Evolutionary conservation across 106 monocot species (phyloP), one percentile per base, ranked within the genome.

Genomic region (Platanthera zijinensis): DNA sequence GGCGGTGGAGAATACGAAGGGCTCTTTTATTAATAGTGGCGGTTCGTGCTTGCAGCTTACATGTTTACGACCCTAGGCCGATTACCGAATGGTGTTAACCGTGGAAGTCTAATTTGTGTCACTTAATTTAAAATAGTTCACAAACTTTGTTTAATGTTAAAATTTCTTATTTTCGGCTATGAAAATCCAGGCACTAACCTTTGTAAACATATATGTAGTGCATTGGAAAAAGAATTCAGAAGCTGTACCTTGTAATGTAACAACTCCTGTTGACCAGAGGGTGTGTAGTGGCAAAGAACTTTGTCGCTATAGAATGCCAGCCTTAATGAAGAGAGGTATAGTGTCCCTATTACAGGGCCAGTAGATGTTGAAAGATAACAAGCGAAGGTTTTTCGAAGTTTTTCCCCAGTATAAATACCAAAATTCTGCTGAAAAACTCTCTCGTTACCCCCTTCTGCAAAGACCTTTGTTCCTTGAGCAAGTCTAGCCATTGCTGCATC

Each of bases 291-390:
- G 75, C 73, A 82, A 63, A 92, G 70, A 82, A 84, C 85, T 53
- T 87, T 90, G 69, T 90, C 92, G 46, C 95, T 93, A 45, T 93
- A 96, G 78, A 93, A 96, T 18, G 93, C 87, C 30, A 96, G 48
- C 69, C 89, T 83, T 30, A 62, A 57, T 17, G 90, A 90, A 15
- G 96, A 88, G 52, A 93, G 51, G 75, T 96, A 93, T 5, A 96
- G 48, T 13, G 89, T 93, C 46, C 96, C 93, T 45, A 96, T 96
- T 5, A 91, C 89, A 51, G 96, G 96, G 47, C 96, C 96, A 50
- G 88, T 64, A 64, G 96, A 89, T 48, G 93, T 93, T 28, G 90
- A 96, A 50, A 96, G 64, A 81, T 96, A 96, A 63, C 93, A 96
- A 50, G 87, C 89, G 80, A 84, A 96, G 48, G 89, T 52, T 72